A percentile compares a stretch with the other conserved stretches of the same genome.
Evolutionary conservation across 805 yeast species (phyloP).

Genomic region (Kockiozyma suomiensis): DNA sequence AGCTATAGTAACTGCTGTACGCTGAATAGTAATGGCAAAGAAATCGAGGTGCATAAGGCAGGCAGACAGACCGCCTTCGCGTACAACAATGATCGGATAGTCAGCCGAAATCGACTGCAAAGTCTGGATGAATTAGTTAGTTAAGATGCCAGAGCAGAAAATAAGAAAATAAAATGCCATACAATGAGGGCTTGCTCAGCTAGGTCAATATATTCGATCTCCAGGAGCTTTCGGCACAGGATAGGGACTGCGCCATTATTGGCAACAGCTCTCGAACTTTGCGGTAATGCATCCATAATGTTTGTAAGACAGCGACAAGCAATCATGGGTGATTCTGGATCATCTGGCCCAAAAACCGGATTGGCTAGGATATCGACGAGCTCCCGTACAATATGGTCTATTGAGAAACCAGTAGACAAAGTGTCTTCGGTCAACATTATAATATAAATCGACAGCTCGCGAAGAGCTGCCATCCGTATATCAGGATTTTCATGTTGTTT

Average conservation of each 20-base stretch:
- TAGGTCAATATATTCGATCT: slow-evolving; percentile 81
- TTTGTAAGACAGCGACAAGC: slow-evolving; percentile 85
- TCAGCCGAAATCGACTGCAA: slow-evolving; percentile 43
- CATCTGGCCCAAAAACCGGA: slow-evolving; percentile 56
- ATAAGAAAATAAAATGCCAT: slow-evolving; percentile 54
- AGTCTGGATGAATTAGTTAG: slow-evolving; percentile 52
- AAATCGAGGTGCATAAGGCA: slow-evolving; percentile 80
- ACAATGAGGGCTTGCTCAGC: slow-evolving; percentile 90
- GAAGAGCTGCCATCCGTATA: slow-evolving; percentile 40
- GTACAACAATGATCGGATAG: slow-evolving; percentile 44
- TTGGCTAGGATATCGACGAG: slow-evolving; percentile 62
- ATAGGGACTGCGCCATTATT: slow-evolving; percentile 66
- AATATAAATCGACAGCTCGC: slow-evolving; percentile 42
- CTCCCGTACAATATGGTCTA: slow-evolving; percentile 55
- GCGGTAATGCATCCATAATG: slow-evolving; percentile 71
- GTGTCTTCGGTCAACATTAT: slow-evolving; percentile 42
- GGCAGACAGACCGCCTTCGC: slow-evolving; percentile 62
- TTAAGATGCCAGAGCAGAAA: slow-evolving; percentile 60
- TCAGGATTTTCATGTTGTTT: slow-evolving; percentile 40
- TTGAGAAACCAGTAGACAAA: slow-evolving; percentile 51
- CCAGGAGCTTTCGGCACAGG: slow-evolving; percentile 65
- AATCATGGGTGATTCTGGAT: slow-evolving; percentile 77
- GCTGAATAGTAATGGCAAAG: slow-evolving; percentile 84
- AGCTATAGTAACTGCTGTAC: slow-evolving; percentile 73
- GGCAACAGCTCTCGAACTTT: slow-evolving; percentile 63